Evolutionary conservation across 352 stramenopile species (phyloP).

Genomic region (Pythium vanterpoolii): DNA sequence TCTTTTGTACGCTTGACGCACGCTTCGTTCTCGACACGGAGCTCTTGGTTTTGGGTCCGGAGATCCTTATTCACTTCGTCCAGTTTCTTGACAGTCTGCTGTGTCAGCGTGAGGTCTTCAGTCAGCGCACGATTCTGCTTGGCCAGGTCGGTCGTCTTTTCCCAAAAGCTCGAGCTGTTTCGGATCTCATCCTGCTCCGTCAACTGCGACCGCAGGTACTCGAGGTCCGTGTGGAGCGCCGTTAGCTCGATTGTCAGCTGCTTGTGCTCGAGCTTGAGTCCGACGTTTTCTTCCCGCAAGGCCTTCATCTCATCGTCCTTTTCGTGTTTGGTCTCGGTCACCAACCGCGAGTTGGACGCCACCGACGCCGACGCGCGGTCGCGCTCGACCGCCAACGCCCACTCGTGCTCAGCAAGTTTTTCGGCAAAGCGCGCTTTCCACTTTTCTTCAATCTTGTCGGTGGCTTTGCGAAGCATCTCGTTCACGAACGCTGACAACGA

Average conservation of each 20-base stretch:
- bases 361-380: constrained; percentile 62
- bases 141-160: constrained; percentile 83
- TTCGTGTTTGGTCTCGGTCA: constrained; percentile 70
- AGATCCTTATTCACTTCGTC: constrained; percentile 63
- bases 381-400: constrained; percentile 59
- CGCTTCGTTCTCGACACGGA: constrained; percentile 54
- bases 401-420: constrained; percentile 63
- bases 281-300: constrained; percentile 62
- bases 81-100: constrained; percentile 64
- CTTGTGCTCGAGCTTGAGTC: constrained; percentile 56
- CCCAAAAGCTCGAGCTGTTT: constrained; percentile 76
- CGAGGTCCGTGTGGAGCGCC: constrained; percentile 57
- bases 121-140: constrained; percentile 75
- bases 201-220: constrained; percentile 69
- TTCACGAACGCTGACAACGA: constrained; percentile 72
- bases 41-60: constrained; percentile 41
- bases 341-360: constrained; percentile 59
- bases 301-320: constrained; percentile 75
- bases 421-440: constrained; percentile 75
- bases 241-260: constrained; percentile 71
- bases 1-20: constrained; percentile 57
- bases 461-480: constrained; percentile 68
- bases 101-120: constrained; percentile 59
- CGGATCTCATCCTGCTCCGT: constrained; percentile 72
- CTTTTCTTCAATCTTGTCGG: constrained; percentile 80